These are phyloP conservation scores for Tetrastigma voinierianum DNA, from an alignment of 164 flowering plant genomes.

Conservation along the genomic window DNA sequence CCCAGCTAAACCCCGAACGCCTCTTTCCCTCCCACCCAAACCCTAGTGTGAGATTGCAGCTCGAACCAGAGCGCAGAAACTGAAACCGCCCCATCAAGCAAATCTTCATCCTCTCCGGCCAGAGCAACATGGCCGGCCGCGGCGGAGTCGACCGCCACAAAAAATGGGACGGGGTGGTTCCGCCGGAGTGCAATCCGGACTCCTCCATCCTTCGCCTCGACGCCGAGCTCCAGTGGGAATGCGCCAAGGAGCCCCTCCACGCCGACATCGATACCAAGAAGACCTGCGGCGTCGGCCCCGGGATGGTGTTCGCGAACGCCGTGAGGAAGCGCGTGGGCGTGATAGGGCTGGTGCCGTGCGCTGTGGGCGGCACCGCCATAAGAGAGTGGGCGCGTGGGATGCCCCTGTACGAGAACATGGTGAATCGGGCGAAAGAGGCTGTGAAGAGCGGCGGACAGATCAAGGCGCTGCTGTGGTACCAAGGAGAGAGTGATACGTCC, in stretches of 20 bases:
- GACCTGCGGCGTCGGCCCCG: conserved; percentile 86
- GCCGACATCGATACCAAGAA: conserved; percentile 70
- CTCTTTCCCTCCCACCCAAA: not conserved
- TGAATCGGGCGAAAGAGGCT: conserved; percentile 56
- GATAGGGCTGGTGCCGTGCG: conserved; percentile 74
- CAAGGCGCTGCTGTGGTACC: conserved; percentile 74
- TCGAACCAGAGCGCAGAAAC: not conserved
- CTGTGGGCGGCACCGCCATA: conserved; percentile 87
- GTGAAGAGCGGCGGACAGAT: conserved; percentile 49
- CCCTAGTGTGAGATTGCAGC: too few relatives aligned
- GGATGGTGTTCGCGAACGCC: conserved; percentile 77
- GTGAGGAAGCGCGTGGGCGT: conserved; percentile 24
- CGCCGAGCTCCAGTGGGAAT: conserved; percentile 63
- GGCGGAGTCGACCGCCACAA: conserved; percentile 47
- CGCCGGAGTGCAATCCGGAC: conserved; percentile 42
- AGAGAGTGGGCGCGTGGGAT: conserved; percentile 79
- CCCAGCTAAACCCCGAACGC: too few relatives aligned
- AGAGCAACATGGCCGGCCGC: conserved; percentile 86
- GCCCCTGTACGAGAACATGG: conserved; percentile 67
- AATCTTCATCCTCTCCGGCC: conserved; percentile 72
- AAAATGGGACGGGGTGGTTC: conserved; percentile 61
- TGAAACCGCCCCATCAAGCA: conserved; percentile 20
- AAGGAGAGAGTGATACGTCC: conserved; percentile 80
- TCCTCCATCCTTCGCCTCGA: conserved; percentile 58
- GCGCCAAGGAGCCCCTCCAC: conserved; percentile 83